Percentiles rank a stretch among this genome's conserved stretches.
These are phyloP conservation scores for Candida lessepsii DNA, from an alignment of 805 yeast genomes.

Conservation along the genomic window DNA sequence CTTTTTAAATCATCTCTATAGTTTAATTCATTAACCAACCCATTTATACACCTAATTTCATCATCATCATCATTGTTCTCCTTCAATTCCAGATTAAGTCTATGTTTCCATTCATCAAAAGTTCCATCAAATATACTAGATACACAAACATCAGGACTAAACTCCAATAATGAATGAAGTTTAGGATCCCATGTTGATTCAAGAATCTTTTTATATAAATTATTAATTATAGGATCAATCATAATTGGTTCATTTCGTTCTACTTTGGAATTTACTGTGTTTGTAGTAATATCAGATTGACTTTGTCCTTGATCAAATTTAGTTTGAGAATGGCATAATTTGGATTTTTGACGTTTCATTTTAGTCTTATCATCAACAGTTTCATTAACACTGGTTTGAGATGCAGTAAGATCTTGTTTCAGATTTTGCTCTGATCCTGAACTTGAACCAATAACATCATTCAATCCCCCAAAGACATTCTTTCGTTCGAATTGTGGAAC, in stretches of 20 bases:
- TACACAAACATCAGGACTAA: conserved; percentile 66
- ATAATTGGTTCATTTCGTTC: conserved; percentile 16
- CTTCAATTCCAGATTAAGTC: conserved; percentile 13
- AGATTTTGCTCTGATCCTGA: conserved; percentile 10
- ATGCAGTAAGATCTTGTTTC: conserved; percentile 2
- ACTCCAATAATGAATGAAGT: conserved; percentile 45
- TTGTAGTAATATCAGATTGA: background rate
- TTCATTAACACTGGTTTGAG: background rate
- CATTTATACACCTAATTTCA: conserved; percentile 28
- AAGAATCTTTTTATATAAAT: conserved; percentile 51
- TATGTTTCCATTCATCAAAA: conserved; percentile 20
- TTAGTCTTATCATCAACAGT: conserved; percentile 2
- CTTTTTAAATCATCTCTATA: conserved; percentile 38
- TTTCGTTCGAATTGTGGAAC: conserved; percentile 41
- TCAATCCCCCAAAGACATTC: conserved; percentile 50
- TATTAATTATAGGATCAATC: conserved; percentile 51
- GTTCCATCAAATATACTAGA: conserved; percentile 67
- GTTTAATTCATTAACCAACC: conserved; percentile 36
- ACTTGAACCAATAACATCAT: conserved; percentile 25
- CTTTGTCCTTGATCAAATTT: background rate
- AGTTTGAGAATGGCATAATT: background rate
- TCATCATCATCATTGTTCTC: conserved; percentile 22
- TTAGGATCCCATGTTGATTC: conserved; percentile 63
- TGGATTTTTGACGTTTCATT: conserved; percentile 4
- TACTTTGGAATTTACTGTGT: background rate